Evolutionary conservation across 2,329 filamentous ascomycete species (phyloP).

Genomic region (Nothophoma quercina): DNA sequence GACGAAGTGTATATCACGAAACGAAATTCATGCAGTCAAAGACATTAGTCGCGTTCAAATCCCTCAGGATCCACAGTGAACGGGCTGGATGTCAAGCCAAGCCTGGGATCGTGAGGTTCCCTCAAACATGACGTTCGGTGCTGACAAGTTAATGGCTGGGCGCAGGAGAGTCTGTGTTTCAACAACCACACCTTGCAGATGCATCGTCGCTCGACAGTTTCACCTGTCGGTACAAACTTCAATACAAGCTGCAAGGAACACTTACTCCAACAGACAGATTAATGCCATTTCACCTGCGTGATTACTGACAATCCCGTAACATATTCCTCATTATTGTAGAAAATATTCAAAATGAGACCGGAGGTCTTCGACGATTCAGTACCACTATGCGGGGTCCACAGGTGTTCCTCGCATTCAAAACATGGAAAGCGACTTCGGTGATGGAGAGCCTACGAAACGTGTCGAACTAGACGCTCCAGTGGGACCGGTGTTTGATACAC

Average conservation of each 20-base stretch:
- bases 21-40: slow-evolving; percentile 37
- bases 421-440: neutral
- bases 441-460: slow-evolving; percentile 3
- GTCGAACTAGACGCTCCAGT: neutral
- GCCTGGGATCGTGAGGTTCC: neutral
- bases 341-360: too few species aligned
- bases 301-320: too few species aligned
- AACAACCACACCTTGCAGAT: slow-evolving; percentile 14
- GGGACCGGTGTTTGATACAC: slow-evolving; percentile 13
- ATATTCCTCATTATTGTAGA: too few species aligned
- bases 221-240: neutral
- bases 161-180: slow-evolving; percentile 3
- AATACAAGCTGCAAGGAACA: neutral
- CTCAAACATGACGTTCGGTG: neutral
- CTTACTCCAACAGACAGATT: neutral
- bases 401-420: neutral
- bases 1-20: slow-evolving; percentile 40
- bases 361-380: too few species aligned
- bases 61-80: neutral
- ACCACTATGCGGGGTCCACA: too few species aligned
- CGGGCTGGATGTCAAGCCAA: neutral
- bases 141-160: neutral
- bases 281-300: neutral
- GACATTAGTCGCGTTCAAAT: neutral
- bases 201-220: slow-evolving; percentile 7